Evolutionary conservation across 1,284 basidiomycete genomes (phyloP), one percentile per base, ranked within the genome.

Genomic region (Pseudozyma thailandica): DNA sequence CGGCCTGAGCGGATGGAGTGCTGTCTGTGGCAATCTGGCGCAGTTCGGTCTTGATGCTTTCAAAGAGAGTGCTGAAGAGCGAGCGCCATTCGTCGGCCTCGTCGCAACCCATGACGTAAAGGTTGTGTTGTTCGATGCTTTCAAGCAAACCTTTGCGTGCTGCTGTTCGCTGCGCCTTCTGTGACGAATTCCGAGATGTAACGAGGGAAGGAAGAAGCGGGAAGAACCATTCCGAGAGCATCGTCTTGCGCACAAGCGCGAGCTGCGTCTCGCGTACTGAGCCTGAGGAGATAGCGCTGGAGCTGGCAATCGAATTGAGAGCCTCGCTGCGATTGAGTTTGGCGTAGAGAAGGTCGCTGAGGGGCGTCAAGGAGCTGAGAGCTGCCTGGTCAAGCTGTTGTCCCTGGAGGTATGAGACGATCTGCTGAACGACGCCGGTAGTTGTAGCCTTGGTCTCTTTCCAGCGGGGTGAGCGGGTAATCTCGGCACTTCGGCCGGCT

Each of bases 1-100:
- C 47, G 10, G 10, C 13, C 16, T 42, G 59, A 13, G 42, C 50
- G 6, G 41, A 41, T 16, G 30, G 38, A 12, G 39, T 23, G 4
- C 41, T 4, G 9, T 55, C 41, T 6, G 23, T 38, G n/a, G 42
- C 48, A 6, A 60, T 31, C 3, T 27, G 27, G 6, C 33, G 47
- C 15, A 72, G 37, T 4, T 62, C 63, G 13, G 37, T 21, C 6
- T 31, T 52, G 15, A 45, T 33, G 26, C 27, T 48, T 12, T 48
- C 41, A 38, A 61, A 72, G 16, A 63, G 43, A 1, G 49, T 28
- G 46, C 26, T 35, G 50, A 74, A 66, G 5, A 72, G 31, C 15
- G 60, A 58, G 23, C 42, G 37, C 76, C 76, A 78, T 9, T 63
- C 55, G 16, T 72, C 47, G 10, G 31, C 45, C 30, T 71, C 61